Evolutionary conservation across 495 filamentous ascomycete species (phyloP), one percentile per base, ranked within the genome.

Genomic region (Penicillium salamii): DNA sequence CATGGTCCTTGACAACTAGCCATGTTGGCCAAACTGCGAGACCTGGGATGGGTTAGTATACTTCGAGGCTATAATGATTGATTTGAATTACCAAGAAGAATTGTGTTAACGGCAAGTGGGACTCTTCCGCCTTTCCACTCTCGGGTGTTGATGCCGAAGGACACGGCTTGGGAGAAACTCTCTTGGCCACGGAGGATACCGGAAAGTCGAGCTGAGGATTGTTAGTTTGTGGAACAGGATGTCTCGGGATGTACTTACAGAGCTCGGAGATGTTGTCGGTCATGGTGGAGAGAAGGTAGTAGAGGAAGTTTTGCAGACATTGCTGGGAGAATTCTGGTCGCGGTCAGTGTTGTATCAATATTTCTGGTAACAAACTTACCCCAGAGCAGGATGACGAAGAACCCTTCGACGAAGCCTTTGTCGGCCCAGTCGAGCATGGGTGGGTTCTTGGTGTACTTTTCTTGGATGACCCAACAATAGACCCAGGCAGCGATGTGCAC

Each of bases 121-220:
- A 78, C 74, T 21, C 75, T 51, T 7, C 75, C 74, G 0, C 73
- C 75, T 32, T 66, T 55, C 75, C 73, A 78, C 17, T 73, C 61
- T 4, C 59, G 57, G 0, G 72, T 73, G 36, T 75, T 77, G 1
- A 85, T 45, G 3, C 82, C 82, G 52, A 76, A 84, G 15, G 79
- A 80, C 3, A 86, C 56, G 5, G 83, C 83, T 57, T 84, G 77
- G 51, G 77, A 77, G 21, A 80, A 82, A 32, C 79, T 81, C 52
- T 85, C 81, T 2, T 80, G 82, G 1, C 79, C 82, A 37, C 82
- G 69, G 5, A 86, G 66, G 32, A 85, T 69, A 18, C 78, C 81
- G 0, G 81, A 73, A 28, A 80, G 71, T 15, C 83, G 75, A 26
- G 83, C 76, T 32, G 14, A 11, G 31, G 44, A 46, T 0, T 58